A percentile compares a stretch with the other conserved stretches of the same genome.
These are phyloP conservation scores for Globisporangium megalacanthum DNA, from an alignment of 352 stramenopile species.

Conservation along the genomic window DNA sequence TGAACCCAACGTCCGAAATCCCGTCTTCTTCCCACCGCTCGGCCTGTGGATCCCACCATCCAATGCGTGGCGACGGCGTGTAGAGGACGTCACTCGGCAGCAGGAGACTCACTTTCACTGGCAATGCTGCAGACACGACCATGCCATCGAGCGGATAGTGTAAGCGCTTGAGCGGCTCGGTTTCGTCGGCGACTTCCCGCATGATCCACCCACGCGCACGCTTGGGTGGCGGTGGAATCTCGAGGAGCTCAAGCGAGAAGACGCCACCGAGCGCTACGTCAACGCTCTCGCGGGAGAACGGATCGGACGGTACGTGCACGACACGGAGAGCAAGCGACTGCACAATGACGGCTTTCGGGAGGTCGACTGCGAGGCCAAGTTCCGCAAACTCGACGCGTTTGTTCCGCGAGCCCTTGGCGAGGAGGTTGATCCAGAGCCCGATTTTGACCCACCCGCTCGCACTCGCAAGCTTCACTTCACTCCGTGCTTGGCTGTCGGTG, in stretches of 20 bases:
- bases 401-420: slow-evolving; percentile 67
- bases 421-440: slow-evolving; percentile 68
- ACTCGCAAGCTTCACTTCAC: slow-evolving; percentile 67
- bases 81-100: slow-evolving; percentile 55
- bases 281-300: slow-evolving; percentile 23
- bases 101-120: slow-evolving; percentile 55
- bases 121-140: slow-evolving; percentile 55
- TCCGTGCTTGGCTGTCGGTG: slow-evolving; percentile 41
- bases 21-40: slow-evolving; percentile 71
- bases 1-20: slow-evolving; percentile 55
- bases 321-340: slow-evolving; percentile 70
- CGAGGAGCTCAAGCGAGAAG: slow-evolving; percentile 63
- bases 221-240: slow-evolving; percentile 60
- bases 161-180: slow-evolving; percentile 48
- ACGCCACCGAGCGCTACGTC: slow-evolving; percentile 59
- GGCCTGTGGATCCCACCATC: slow-evolving; percentile 53
- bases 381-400: slow-evolving; percentile 74
- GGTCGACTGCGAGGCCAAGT: slow-evolving; percentile 54
- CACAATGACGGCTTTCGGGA: slow-evolving; percentile 74
- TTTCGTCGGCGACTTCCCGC: slow-evolving; percentile 46
- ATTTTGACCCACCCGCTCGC: slow-evolving; percentile 40
- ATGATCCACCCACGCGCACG: slow-evolving; percentile 73
- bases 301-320: slow-evolving; percentile 59
- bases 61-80: slow-evolving; percentile 35
- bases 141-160: slow-evolving; percentile 74